These are phyloP conservation scores for Bjerkandera adusta DNA, from an alignment of 1,284 basidiomycete species.

Conservation along the genomic window DNA sequence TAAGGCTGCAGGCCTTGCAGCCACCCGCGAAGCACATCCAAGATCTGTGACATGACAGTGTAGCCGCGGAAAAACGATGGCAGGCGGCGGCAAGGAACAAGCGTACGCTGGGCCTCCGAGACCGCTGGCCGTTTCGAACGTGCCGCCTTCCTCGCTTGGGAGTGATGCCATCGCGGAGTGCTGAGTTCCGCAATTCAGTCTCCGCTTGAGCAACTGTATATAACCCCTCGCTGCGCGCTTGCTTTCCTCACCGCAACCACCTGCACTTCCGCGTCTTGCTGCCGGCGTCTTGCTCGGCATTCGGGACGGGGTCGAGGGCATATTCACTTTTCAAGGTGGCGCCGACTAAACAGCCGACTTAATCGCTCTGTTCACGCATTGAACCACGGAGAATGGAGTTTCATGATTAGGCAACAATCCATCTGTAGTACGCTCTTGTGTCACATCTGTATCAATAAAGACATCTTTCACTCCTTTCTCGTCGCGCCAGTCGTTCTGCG, in stretches of 20 bases:
- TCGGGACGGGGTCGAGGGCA: conserved; percentile 41
- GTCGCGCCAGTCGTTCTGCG: too few species aligned
- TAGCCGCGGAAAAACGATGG: not conserved
- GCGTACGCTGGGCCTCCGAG: not conserved
- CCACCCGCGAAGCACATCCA: conserved; percentile 22
- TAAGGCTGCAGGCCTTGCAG: conserved; percentile 22
- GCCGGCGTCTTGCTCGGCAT: conserved; percentile 57
- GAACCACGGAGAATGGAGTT: conserved; percentile 71
- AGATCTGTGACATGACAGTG: conserved; percentile 10
- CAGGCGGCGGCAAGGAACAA: not conserved
- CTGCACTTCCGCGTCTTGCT: conserved; percentile 42
- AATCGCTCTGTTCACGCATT: conserved; percentile 74
- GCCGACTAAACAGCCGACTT: conserved; percentile 60
- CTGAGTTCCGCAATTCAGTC: conserved; percentile 18
- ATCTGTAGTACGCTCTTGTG: not conserved
- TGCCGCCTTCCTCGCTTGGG: too few species aligned
- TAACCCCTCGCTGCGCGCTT: conserved; percentile 12
- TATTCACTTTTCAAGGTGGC: conserved; percentile 39
- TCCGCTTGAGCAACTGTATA: conserved; percentile 21
- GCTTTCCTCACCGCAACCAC: conserved; percentile 37
- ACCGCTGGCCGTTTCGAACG: not conserved
- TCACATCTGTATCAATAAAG: too few species aligned
- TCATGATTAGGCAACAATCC: conserved; percentile 73
- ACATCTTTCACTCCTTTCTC: too few species aligned
- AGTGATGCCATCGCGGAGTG: conserved; percentile 8